Percentiles rank a stretch among this genome's conserved stretches.
Conservation (phyloP, 768 basidiomycete species). For the Nidularia pulvinata region DNA sequence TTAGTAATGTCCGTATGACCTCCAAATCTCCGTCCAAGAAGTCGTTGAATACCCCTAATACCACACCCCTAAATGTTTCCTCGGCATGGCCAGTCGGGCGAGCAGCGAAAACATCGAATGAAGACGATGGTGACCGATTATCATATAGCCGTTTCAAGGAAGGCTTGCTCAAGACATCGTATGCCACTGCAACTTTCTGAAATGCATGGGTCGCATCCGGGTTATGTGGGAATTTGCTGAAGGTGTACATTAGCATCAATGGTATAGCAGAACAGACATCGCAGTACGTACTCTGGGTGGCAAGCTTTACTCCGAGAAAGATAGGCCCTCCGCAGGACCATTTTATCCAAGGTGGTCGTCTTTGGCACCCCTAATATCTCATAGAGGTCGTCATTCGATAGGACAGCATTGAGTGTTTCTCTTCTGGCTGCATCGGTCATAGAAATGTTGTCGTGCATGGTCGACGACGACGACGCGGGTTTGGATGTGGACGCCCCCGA, state of each 20-base stretch:
- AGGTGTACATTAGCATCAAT: constrained; percentile 6
- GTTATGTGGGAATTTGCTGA: constrained; percentile 79
- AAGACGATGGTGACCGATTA: constrained; percentile 39
- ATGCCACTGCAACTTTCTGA: constrained; percentile 85
- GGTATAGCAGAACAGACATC: constrained; percentile 1
- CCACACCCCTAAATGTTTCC: constrained; percentile 76
- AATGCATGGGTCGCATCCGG: constrained; percentile 82
- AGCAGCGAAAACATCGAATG: constrained; percentile 55
- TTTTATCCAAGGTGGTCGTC: constrained; percentile 49
- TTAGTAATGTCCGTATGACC: constrained; percentile 73
- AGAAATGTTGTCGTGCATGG: constrained; percentile 5
- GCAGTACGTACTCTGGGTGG: constrained; percentile 77
- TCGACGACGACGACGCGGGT: constrained; percentile 1
- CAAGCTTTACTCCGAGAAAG: constrained; percentile 73
- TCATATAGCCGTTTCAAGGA: constrained; percentile 72
- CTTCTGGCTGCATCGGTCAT: neutral
- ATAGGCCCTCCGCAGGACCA: constrained; percentile 73
- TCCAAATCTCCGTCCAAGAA: constrained; percentile 89
- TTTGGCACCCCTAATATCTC: constrained; percentile 66
- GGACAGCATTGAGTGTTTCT: constrained; percentile 35
- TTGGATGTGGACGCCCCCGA: constrained; percentile 11
- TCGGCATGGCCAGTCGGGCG: constrained; percentile 61
- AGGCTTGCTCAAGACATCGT: constrained; percentile 77
- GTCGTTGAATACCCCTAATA: constrained; percentile 77
- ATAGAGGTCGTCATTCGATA: constrained; percentile 69